Evolutionary conservation across 179 eudicot genomes (phyloP).

Genomic region (Dionaea muscipula): DNA sequence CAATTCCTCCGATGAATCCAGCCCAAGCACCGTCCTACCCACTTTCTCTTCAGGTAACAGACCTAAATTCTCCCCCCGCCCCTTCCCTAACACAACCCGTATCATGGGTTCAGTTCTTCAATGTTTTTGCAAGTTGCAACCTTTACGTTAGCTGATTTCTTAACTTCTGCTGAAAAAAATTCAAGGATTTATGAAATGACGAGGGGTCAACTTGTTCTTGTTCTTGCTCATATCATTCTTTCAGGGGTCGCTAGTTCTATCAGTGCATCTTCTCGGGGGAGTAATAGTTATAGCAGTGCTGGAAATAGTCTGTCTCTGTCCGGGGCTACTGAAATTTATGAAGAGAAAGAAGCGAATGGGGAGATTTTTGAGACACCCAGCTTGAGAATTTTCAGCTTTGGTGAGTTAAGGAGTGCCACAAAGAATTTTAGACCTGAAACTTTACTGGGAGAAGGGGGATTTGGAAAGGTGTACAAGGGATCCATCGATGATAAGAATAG

Average conservation of each 20-base stretch:
- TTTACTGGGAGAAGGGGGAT: conserved; percentile 33
- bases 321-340: conserved; percentile 5
- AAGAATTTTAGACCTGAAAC: conserved; percentile 28
- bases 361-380: conserved; percentile 34
- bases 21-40: conserved; percentile 10
- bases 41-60: conserved; percentile 7
- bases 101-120: background rate
- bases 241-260: conserved; percentile 1
- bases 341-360: conserved; percentile 17
- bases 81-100: too few relatives aligned
- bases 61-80: too few relatives aligned
- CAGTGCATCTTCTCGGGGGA: conserved; percentile 8
- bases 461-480: conserved; percentile 39
- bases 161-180: background rate
- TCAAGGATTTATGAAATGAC: background rate
- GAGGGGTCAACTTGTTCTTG: background rate
- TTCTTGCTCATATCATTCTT: too few relatives aligned
- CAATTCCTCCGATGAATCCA: conserved; percentile 11
- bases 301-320: conserved; percentile 7
- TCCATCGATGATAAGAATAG: conserved; percentile 27
- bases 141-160: background rate
- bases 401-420: conserved; percentile 33
- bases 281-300: conserved; percentile 8
- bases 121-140: background rate
- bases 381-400: conserved; percentile 26